Percentiles rank a stretch among this genome's conserved stretches.
Conservation (phyloP, 371 early-diverging fungal species). For the Rhizopus arrhizus region DNA sequence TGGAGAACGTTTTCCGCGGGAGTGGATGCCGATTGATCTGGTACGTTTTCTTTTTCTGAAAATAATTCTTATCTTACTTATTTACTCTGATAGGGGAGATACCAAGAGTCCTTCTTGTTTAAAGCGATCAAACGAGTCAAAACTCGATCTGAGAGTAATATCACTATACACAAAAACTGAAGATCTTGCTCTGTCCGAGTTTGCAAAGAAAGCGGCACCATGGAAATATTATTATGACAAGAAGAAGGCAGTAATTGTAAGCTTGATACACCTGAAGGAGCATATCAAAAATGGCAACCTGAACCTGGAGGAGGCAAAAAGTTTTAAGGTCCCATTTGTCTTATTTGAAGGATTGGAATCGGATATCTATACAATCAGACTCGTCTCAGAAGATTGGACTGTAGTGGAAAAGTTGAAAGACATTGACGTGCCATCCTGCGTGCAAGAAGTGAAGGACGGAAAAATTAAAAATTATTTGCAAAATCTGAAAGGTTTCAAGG, state of each 20-base stretch:
- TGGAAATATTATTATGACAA: conserved; percentile 24
- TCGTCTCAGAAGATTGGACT: conserved; percentile 20
- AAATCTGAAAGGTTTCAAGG: conserved; percentile 11
- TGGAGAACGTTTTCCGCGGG: conserved; percentile 18
- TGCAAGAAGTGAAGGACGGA: conserved; percentile 11
- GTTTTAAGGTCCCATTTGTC: conserved; percentile 16
- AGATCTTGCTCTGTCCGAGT: conserved; percentile 20
- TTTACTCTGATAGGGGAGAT: conserved; percentile 18
- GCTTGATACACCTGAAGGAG: conserved; percentile 9
- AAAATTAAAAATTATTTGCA: conserved; percentile 7
- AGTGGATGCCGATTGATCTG: conserved; percentile 12
- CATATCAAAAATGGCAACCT: conserved; percentile 6
- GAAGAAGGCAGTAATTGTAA: conserved; percentile 15
- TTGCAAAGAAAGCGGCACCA: conserved; percentile 19
- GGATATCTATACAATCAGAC: conserved; percentile 23
- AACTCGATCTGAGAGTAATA: conserved; percentile 15
- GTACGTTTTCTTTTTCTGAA: conserved; percentile 12
- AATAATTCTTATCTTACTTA: conserved; percentile 10
- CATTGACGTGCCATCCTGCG: conserved; percentile 16
- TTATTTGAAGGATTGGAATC: conserved; percentile 20
- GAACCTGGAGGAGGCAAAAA: conserved; percentile 16
- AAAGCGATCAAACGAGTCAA: conserved; percentile 11
- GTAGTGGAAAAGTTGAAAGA: conserved; percentile 20
- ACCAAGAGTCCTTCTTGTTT: conserved; percentile 12
- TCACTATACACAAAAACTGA: conserved; percentile 20